These are phyloP conservation scores for Trametes cingulata DNA, from an alignment of 768 basidiomycete genomes.

Conservation along the genomic window DNA sequence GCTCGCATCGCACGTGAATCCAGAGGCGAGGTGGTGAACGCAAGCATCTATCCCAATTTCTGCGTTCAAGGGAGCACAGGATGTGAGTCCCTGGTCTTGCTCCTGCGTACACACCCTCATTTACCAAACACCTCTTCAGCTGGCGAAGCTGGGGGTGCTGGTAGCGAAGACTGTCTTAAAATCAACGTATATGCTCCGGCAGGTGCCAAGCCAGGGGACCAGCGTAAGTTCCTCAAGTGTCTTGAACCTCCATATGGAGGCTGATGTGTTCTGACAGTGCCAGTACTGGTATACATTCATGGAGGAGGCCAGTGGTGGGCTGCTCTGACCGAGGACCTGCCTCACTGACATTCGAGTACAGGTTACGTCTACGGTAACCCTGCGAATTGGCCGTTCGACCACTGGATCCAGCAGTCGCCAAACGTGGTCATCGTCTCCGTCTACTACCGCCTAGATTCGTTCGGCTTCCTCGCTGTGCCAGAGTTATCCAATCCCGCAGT, in stretches of 20 bases:
- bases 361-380: constrained; percentile 64
- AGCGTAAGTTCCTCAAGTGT: constrained; percentile 38
- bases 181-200: constrained; percentile 64
- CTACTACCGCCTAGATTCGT: constrained; percentile 62
- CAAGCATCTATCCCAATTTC: constrained; percentile 54
- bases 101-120: background rate
- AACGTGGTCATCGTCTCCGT: constrained; percentile 65
- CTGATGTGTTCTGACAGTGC: constrained; percentile 26
- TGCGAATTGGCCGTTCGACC: constrained; percentile 64
- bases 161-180: constrained; percentile 67
- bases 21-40: constrained; percentile 47
- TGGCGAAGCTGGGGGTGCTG: constrained; percentile 62
- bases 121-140: constrained; percentile 29
- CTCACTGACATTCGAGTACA: constrained; percentile 18
- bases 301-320: constrained; percentile 33
- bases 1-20: constrained; percentile 40
- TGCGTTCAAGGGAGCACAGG: constrained; percentile 61
- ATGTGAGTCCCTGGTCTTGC: constrained; percentile 30
- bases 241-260: no score
- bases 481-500: constrained; percentile 41
- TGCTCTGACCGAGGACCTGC: background rate
- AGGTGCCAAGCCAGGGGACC: constrained; percentile 45
- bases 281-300: constrained; percentile 44
- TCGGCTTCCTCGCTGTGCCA: constrained; percentile 62
- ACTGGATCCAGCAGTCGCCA: constrained; percentile 63